phyloP scores from a whole-genome alignment of 1,284 basidiomycete species.

The Trichosporon coremiiforme region DNA sequence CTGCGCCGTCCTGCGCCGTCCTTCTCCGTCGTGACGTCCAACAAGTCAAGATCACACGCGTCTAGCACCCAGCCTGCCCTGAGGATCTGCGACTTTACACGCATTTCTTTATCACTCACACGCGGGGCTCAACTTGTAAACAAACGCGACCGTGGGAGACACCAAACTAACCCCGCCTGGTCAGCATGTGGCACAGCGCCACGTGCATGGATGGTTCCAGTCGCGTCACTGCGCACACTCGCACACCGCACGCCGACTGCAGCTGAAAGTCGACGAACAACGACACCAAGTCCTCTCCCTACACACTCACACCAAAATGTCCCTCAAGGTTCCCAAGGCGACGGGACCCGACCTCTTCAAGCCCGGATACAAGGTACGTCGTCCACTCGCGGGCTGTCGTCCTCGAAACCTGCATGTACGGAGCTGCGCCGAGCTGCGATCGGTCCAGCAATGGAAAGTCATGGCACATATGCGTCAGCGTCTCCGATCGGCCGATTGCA shows the following conservation, averaged over 20 bases:
- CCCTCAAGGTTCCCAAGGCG: slow-evolving; percentile 72
- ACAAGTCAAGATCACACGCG: slow-evolving; percentile 10
- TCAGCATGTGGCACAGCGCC: slow-evolving; percentile 14
- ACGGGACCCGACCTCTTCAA: slow-evolving; percentile 84
- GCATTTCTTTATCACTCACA: neutral
- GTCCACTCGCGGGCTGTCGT: neutral
- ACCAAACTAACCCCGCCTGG: neutral
- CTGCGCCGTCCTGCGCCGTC: neutral
- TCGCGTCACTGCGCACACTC: slow-evolving; percentile 10
- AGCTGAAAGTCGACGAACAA: neutral
- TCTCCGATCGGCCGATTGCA: neutral
- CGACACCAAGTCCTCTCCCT: neutral
- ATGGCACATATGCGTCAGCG: neutral
- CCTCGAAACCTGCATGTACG: neutral
- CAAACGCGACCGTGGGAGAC: slow-evolving; percentile 8
- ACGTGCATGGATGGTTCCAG: slow-evolving; percentile 18
- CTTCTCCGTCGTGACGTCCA: neutral
- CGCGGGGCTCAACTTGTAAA: neutral
- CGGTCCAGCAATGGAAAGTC: neutral
- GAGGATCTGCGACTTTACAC: neutral
- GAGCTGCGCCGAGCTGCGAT: neutral
- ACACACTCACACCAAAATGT: slow-evolving; percentile 23
- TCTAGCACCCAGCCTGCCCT: no score
- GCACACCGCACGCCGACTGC: no score
- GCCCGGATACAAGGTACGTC: slow-evolving; percentile 52